These are phyloP conservation scores for Fraxinus cuspidata DNA, from an alignment of 257 asterid species.

Conservation along the genomic window DNA sequence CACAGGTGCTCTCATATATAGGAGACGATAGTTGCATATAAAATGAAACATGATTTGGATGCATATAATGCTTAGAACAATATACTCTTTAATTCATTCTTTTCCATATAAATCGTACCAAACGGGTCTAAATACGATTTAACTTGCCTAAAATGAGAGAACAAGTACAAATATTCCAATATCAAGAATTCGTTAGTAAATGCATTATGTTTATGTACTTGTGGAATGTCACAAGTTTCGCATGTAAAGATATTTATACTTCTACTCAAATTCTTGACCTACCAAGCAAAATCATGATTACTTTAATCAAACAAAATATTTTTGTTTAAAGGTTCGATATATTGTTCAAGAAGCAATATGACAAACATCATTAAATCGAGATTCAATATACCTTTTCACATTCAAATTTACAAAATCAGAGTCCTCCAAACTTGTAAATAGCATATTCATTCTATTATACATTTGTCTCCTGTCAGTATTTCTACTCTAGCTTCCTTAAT, in stretches of 20 bases:
- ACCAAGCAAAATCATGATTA: not conserved
- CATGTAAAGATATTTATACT: not conserved
- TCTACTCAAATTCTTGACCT: not conserved
- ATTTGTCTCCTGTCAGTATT: not conserved
- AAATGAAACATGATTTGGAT: too few relatives aligned
- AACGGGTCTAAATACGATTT: not conserved
- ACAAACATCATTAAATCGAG: too few relatives aligned
- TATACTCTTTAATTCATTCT: too few relatives aligned
- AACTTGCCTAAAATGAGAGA: not conserved
- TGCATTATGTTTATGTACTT: too few relatives aligned
- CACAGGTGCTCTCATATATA: too few relatives aligned
- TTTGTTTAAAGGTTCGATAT: not conserved
- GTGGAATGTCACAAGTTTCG: too few relatives aligned
- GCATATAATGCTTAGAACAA: too few relatives aligned
- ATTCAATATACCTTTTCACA: not conserved
- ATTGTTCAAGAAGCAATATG: too few relatives aligned
- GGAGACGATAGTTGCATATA: too few relatives aligned
- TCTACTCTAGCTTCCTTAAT: conserved; percentile 14
- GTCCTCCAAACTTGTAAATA: not conserved
- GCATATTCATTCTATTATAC: too few relatives aligned
- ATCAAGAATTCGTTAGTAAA: not conserved
- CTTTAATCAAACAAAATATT: not conserved
- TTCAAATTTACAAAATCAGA: not conserved
- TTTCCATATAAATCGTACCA: not conserved
- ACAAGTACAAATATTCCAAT: too few relatives aligned